phyloP scores from a whole-genome alignment of 2,329 filamentous ascomycete genomes.

The Geosmithia flava region DNA sequence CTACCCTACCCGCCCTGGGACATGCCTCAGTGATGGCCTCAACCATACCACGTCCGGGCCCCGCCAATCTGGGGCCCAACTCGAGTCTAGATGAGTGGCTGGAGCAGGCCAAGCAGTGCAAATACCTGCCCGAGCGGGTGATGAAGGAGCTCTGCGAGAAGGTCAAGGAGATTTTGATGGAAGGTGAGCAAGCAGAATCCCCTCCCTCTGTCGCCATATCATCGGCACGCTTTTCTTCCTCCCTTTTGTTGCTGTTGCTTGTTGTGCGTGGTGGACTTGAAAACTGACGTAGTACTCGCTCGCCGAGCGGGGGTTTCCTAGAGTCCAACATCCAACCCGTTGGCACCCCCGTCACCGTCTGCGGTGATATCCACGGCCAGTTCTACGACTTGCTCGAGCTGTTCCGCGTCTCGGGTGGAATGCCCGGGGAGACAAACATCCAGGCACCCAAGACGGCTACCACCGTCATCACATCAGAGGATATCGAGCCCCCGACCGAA shows the following conservation, averaged over 20 bases:
- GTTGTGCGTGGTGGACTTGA: background rate
- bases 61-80: conserved; percentile 71
- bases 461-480: conserved; percentile 74
- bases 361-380: conserved; percentile 96
- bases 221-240: background rate
- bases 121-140: conserved; percentile 86
- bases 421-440: conserved; percentile 72
- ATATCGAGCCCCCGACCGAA: conserved; percentile 80
- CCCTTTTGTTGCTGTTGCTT: background rate
- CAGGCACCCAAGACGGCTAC: conserved; percentile 57
- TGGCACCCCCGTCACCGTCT: conserved; percentile 88
- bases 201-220: background rate
- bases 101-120: conserved; percentile 90
- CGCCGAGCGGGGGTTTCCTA: conserved; percentile 18
- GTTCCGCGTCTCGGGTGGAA: conserved; percentile 90
- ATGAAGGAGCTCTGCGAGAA: conserved; percentile 99
- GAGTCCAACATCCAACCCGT: conserved; percentile 99
- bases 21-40: conserved; percentile 21
- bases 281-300: background rate
- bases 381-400: conserved; percentile 97
- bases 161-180: conserved; percentile 98
- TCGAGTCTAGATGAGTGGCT: conserved; percentile 94
- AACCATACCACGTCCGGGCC: conserved; percentile 74
- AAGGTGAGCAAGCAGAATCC: conserved; percentile 44
- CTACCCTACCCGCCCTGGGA: conserved; percentile 7